phyloP scores from a whole-genome alignment of 371 early-diverging fungal species.

The Mortierella sp. region DNA sequence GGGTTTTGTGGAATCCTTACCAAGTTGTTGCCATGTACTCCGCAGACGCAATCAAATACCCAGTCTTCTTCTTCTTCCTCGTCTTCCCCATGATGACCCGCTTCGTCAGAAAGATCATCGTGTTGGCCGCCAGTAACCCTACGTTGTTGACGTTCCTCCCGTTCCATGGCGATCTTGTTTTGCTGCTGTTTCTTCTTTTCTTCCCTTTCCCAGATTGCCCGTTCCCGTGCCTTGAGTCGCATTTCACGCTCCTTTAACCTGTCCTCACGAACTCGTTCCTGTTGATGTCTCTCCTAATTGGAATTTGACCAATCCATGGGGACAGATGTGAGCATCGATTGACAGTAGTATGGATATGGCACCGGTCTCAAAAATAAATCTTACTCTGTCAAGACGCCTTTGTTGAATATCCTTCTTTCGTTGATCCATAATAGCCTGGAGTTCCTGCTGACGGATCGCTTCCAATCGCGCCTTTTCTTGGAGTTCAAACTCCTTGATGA shows the following conservation, averaged over 20 bases:
- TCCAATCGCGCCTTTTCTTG: conserved; percentile 58
- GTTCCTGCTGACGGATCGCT: conserved; percentile 53
- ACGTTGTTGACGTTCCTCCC: conserved; percentile 41
- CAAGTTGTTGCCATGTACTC: conserved; percentile 64
- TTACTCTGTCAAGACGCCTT: conserved; percentile 54
- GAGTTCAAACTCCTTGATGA: conserved; percentile 64
- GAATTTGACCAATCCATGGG: not conserved
- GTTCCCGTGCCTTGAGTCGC: conserved; percentile 61
- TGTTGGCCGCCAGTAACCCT: conserved; percentile 21
- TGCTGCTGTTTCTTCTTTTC: conserved; percentile 37
- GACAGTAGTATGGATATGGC: not conserved
- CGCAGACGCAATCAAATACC: conserved; percentile 69
- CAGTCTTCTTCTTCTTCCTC: conserved; percentile 63
- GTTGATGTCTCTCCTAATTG: conserved; percentile 33
- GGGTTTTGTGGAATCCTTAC: conserved; percentile 35
- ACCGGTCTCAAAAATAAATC: not conserved
- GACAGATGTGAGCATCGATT: not conserved
- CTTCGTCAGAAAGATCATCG: conserved; percentile 39
- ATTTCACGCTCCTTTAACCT: conserved; percentile 60
- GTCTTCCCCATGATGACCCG: not conserved
- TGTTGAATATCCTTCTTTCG: conserved; percentile 54
- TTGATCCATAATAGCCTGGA: conserved; percentile 51
- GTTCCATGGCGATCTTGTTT: conserved; percentile 44
- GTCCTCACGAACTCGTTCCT: conserved; percentile 36
- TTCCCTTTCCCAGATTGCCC: conserved; percentile 59